Conservation (phyloP, 441 rosid species). For the Aleurites moluccanus region DNA sequence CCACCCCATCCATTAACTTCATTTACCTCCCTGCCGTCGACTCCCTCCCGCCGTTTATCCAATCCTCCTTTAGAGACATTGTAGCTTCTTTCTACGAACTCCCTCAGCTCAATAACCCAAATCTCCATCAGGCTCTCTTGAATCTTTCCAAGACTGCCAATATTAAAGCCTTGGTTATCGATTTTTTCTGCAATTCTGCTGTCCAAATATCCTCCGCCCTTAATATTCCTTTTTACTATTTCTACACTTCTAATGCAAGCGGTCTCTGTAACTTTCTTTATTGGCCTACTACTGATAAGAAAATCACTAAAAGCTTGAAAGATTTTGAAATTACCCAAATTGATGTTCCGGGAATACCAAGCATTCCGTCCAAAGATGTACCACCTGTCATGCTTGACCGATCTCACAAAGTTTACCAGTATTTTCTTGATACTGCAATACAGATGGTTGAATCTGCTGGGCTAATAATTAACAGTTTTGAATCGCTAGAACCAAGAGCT, state of each 20-base stretch:
- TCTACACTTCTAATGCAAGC: slow-evolving; percentile 27
- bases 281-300: slow-evolving; percentile 21
- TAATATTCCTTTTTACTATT: slow-evolving; percentile 37
- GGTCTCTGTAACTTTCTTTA: slow-evolving; percentile 28
- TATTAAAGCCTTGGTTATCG: slow-evolving; percentile 33
- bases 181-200: slow-evolving; percentile 37
- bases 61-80: slow-evolving; percentile 4
- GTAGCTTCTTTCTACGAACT: slow-evolving; percentile 19
- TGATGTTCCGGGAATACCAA: slow-evolving; percentile 31
- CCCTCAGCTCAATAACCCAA: slow-evolving; percentile 27
- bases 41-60: slow-evolving; percentile 10
- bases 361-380: slow-evolving; percentile 26
- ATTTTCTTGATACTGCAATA: slow-evolving; percentile 14
- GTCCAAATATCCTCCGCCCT: slow-evolving; percentile 25
- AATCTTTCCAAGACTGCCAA: slow-evolving; percentile 16
- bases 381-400: slow-evolving; percentile 19
- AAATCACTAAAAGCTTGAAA: slow-evolving; percentile 18
- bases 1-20: slow-evolving; percentile 25
- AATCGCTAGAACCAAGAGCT: slow-evolving; percentile 34
- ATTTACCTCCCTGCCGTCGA: slow-evolving; percentile 19
- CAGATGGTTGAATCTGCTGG: slow-evolving; percentile 35
- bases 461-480: slow-evolving; percentile 38
- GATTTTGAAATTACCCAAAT: slow-evolving; percentile 14
- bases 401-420: slow-evolving; percentile 19
- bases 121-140: slow-evolving; percentile 27